These are phyloP conservation scores for Teratosphaeria destructans DNA, from an alignment of 2,329 filamentous ascomycete species.

Conservation along the genomic window DNA sequence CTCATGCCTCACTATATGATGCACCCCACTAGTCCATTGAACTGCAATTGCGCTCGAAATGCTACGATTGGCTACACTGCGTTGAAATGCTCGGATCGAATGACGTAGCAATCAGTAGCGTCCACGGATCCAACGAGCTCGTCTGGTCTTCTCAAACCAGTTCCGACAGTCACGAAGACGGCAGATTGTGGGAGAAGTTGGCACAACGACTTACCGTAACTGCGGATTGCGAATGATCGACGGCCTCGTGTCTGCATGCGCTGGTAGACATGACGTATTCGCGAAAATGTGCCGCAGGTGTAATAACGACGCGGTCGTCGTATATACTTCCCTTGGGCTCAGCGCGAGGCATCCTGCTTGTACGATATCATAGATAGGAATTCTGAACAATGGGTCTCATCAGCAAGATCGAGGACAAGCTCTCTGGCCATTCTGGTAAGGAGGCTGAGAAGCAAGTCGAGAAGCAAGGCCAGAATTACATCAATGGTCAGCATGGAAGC, in stretches of 20 bases:
- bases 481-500: neutral
- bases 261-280: neutral
- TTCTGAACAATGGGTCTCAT: slow-evolving; percentile 5
- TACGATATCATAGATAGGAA: neutral
- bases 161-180: neutral
- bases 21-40: neutral
- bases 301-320: neutral
- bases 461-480: neutral
- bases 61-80: neutral
- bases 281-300: neutral
- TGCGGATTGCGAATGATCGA: neutral
- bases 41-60: neutral
- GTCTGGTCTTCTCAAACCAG: neutral
- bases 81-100: neutral
- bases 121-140: neutral
- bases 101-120: neutral
- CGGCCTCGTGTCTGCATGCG: neutral
- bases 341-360: neutral
- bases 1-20: neutral
- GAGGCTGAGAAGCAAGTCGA: neutral
- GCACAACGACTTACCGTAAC: neutral
- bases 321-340: neutral
- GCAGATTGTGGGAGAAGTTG: neutral
- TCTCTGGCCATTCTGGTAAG: neutral
- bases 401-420: slow-evolving; percentile 7